Conservation (phyloP, 768 basidiomycete species). For the Amanita jacksonii region DNA sequence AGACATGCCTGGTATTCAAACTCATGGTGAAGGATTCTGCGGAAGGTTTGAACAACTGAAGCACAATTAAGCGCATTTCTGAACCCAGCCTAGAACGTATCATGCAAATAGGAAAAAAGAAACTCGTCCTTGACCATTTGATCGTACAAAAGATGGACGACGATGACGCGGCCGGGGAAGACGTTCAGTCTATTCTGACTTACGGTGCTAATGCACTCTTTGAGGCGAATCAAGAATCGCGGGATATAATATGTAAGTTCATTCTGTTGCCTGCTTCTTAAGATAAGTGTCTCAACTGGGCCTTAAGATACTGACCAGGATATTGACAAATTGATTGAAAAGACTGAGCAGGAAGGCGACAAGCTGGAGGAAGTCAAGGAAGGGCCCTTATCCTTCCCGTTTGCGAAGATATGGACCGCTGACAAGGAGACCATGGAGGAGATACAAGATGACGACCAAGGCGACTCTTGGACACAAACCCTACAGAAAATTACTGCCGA, state of each 20-base stretch:
- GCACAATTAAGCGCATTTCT: background rate
- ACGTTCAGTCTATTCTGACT: slow-evolving; percentile 83
- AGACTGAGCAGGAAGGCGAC: slow-evolving; percentile 67
- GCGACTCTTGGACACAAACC: slow-evolving; percentile 77
- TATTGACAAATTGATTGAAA: slow-evolving; percentile 80
- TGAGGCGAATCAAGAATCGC: slow-evolving; percentile 45
- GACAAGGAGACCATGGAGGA: slow-evolving; percentile 67
- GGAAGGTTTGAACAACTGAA: slow-evolving; percentile 44
- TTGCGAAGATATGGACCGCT: slow-evolving; percentile 89
- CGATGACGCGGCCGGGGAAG: slow-evolving; percentile 57
- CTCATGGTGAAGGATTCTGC: slow-evolving; percentile 93
- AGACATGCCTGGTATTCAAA: slow-evolving; percentile 92
- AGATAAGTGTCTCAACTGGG: background rate
- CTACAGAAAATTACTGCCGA: slow-evolving; percentile 43
- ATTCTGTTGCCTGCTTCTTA: background rate
- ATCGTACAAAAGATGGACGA: slow-evolving; percentile 97
- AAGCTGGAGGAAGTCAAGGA: slow-evolving; percentile 38
- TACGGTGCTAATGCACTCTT: slow-evolving; percentile 86
- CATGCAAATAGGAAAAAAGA: slow-evolving; percentile 89
- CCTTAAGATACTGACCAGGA: slow-evolving; percentile 65
- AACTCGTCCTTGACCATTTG: slow-evolving; percentile 87
- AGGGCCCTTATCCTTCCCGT: slow-evolving; percentile 60
- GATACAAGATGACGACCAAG: slow-evolving; percentile 49
- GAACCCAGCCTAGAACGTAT: slow-evolving; percentile 62
- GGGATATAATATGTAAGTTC: slow-evolving; percentile 61